phyloP scores from a whole-genome alignment of 768 basidiomycete genomes.

The Russula olivacea region DNA sequence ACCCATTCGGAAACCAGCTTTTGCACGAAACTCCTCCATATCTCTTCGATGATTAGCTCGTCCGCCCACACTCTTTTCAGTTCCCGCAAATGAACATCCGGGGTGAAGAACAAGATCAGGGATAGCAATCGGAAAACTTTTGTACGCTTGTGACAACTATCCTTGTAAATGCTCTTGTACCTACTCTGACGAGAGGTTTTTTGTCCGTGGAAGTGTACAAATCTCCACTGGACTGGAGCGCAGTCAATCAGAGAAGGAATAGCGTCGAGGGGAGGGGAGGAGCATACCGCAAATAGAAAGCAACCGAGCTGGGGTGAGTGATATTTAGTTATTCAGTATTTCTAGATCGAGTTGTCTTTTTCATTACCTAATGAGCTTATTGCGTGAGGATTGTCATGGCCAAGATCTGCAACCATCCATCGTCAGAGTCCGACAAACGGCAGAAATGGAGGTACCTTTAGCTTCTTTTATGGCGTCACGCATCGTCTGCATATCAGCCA shows the following conservation, averaged over 20 bases:
- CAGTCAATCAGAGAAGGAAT: neutral
- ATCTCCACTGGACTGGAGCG: conserved; percentile 7
- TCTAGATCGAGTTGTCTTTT: neutral
- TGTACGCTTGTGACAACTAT: neutral
- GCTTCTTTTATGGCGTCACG: conserved; percentile 5
- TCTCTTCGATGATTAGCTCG: neutral
- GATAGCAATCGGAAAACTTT: conserved; percentile 1
- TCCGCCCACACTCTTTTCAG: conserved; percentile 12
- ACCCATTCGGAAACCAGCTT: conserved; percentile 17
- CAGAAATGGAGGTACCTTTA: neutral
- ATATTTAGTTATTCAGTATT: neutral
- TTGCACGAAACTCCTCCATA: conserved; percentile 12
- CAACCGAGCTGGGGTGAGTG: conserved; percentile 2
- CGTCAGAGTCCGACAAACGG: neutral
- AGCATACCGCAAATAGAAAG: conserved; percentile 9
- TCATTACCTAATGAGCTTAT: conserved; percentile 13
- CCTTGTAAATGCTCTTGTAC: conserved; percentile 7
- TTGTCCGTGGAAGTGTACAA: conserved; percentile 15
- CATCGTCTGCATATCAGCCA: conserved; percentile 8
- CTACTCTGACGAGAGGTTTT: conserved; percentile 8
- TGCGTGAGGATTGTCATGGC: neutral
- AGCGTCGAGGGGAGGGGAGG: neutral
- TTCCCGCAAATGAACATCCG: conserved; percentile 17
- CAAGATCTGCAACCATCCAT: neutral
- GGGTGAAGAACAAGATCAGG: conserved; percentile 7